These are phyloP conservation scores for Fraxinus greggii DNA, from an alignment of 305 asterid species.

Conservation along the genomic window DNA sequence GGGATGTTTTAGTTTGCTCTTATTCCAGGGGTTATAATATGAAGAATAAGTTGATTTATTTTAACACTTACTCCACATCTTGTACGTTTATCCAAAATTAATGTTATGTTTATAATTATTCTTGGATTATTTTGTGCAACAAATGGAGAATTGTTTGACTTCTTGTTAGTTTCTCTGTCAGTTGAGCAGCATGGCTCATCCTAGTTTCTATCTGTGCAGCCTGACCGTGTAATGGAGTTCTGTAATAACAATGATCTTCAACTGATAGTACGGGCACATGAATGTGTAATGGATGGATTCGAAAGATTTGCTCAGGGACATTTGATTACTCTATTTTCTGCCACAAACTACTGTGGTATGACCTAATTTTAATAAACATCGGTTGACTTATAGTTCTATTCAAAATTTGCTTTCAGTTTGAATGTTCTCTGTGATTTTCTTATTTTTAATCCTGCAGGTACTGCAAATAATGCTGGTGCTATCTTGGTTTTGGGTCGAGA, in stretches of 20 bases:
- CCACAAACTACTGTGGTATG: constrained; percentile 96
- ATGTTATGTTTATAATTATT: not conserved
- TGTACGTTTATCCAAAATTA: not conserved
- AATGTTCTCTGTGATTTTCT: not conserved
- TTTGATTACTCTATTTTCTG: constrained; percentile 93
- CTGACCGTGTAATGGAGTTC: constrained; percentile 98
- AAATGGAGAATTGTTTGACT: constrained; percentile 7
- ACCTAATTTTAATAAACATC: not conserved
- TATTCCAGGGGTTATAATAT: not conserved
- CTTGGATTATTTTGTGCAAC: not conserved
- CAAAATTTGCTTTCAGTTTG: constrained; percentile 9
- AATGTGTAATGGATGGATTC: constrained; percentile 99
- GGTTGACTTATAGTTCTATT: not conserved
- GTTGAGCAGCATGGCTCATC: constrained; percentile 14
- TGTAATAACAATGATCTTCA: constrained; percentile 97
- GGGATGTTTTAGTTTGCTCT: not conserved
- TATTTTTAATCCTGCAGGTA: constrained; percentile 45
- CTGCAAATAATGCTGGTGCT: constrained; percentile 98
- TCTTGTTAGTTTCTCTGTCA: not conserved
- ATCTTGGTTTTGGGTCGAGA: constrained; percentile 98
- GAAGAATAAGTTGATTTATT: not conserved
- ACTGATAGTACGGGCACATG: constrained; percentile 93
- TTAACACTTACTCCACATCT: not conserved
- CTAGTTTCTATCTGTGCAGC: constrained; percentile 48
- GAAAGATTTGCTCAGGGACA: constrained; percentile 99